Percentiles rank a stretch among this genome's conserved stretches.
These are phyloP conservation scores for Scheffersomyces quercinus DNA, from an alignment of 1,139 yeast species.

Conservation along the genomic window DNA sequence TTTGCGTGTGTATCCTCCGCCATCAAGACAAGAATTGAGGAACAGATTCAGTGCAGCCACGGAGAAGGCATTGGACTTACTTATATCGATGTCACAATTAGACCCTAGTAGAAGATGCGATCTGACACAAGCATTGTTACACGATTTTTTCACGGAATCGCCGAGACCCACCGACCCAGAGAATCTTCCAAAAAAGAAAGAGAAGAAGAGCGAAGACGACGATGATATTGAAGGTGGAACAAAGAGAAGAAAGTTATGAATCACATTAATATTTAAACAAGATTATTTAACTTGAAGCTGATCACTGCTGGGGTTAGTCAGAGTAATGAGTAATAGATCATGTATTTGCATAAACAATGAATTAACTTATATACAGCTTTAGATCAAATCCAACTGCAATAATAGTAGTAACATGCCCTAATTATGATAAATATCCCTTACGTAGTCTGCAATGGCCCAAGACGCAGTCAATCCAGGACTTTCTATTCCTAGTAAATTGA, in stretches of 20 bases:
- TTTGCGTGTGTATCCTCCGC: conserved; percentile 75
- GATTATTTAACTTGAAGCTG: too few species aligned
- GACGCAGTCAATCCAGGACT: conserved; percentile 87
- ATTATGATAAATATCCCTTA: conserved; percentile 40
- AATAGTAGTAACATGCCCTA: conserved; percentile 5
- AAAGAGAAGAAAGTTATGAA: conserved; percentile 6
- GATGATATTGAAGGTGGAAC: conserved; percentile 14
- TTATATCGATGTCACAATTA: conserved; percentile 71
- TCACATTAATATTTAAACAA: too few species aligned
- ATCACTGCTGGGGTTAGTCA: too few species aligned
- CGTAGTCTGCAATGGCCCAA: conserved; percentile 80
- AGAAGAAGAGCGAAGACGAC: conserved; percentile 18
- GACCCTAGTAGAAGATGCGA: conserved; percentile 77
- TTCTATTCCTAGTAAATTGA: conserved; percentile 80
- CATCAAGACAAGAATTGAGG: conserved; percentile 77
- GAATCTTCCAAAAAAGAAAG: conserved; percentile 57
- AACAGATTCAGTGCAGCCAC: conserved; percentile 91
- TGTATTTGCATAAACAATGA: not conserved
- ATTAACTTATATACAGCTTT: not conserved
- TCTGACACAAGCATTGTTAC: conserved; percentile 63
- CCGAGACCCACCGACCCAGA: conserved; percentile 80
- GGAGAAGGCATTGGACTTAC: conserved; percentile 75
- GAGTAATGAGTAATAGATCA: not conserved
- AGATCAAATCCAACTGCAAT: not conserved
- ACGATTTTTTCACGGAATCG: conserved; percentile 67